phyloP scores from a whole-genome alignment of 1,284 basidiomycete species.

The Tilletia setariae region DNA sequence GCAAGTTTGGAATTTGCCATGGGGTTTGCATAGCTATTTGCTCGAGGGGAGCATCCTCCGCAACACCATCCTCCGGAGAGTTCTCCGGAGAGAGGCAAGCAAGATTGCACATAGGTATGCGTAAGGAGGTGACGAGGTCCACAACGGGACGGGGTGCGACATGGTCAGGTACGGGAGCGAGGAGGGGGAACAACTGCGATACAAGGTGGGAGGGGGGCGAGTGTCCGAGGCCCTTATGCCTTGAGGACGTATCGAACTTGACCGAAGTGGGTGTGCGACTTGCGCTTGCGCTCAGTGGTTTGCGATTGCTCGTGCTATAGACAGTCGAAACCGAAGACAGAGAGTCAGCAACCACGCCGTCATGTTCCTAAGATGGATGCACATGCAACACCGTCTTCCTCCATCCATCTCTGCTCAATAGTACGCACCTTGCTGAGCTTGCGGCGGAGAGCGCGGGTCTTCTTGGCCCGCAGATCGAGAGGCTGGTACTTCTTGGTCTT shows the following conservation, averaged over 20 bases:
- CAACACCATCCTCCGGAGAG: too few species aligned
- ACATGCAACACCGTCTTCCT: too few species aligned
- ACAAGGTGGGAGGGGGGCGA: neutral
- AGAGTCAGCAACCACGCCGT: neutral
- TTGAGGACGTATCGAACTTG: slow-evolving; percentile 52
- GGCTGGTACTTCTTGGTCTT: slow-evolving; percentile 95
- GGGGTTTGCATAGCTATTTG: too few species aligned
- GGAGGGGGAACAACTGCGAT: neutral
- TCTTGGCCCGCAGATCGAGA: slow-evolving; percentile 96
- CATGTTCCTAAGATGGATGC: too few species aligned
- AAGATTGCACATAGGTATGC: too few species aligned
- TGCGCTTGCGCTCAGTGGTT: slow-evolving; percentile 52
- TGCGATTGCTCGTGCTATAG: slow-evolving; percentile 47
- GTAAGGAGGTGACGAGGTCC: too few species aligned
- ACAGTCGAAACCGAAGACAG: neutral
- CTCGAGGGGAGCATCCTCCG: too few species aligned
- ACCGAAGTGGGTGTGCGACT: slow-evolving; percentile 53
- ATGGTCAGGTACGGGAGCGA: neutral
- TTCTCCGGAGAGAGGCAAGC: too few species aligned
- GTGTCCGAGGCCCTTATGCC: slow-evolving; percentile 38
- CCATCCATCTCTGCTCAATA: too few species aligned
- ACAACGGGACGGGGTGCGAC: too few species aligned
- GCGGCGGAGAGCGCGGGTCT: slow-evolving; percentile 96
- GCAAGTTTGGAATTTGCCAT: too few species aligned
- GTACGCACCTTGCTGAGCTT: slow-evolving; percentile 75